Conservation (phyloP, 805 yeast genomes). For the Lipomyces anomalus region DNA sequence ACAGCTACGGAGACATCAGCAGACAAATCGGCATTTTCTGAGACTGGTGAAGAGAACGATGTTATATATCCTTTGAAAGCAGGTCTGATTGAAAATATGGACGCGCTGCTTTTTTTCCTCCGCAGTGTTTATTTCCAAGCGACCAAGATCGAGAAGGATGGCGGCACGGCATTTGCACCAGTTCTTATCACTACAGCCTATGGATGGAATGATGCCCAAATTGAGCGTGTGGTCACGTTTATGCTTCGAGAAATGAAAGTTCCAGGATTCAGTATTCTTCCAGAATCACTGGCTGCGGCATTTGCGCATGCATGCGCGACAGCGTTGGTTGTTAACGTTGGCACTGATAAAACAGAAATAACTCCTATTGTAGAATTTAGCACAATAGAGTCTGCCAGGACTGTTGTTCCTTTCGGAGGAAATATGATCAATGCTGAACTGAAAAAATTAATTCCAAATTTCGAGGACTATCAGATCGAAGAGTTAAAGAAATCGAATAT, state of each 20-base stretch:
- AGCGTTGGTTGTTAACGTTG: slow-evolving; percentile 74
- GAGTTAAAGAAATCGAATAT: slow-evolving; percentile 67
- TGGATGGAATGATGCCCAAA: slow-evolving; percentile 60
- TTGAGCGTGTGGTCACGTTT: slow-evolving; percentile 68
- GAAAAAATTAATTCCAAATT: slow-evolving; percentile 49
- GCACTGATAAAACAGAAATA: slow-evolving; percentile 67
- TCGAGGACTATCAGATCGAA: slow-evolving; percentile 57
- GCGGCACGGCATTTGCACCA: slow-evolving; percentile 45
- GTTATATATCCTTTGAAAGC: slow-evolving; percentile 58
- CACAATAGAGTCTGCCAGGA: slow-evolving; percentile 50
- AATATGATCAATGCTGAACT: slow-evolving; percentile 52
- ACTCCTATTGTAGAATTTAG: slow-evolving; percentile 75
- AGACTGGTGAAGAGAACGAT: slow-evolving; percentile 37
- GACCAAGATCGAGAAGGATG: background rate
- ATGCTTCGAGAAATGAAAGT: slow-evolving; percentile 68
- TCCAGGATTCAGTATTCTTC: slow-evolving; percentile 65
- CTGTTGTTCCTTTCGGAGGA: slow-evolving; percentile 56
- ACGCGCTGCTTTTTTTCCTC: slow-evolving; percentile 63
- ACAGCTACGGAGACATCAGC: slow-evolving; percentile 23
- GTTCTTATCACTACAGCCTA: slow-evolving; percentile 60
- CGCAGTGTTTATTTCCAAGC: background rate
- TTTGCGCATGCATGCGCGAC: slow-evolving; percentile 63
- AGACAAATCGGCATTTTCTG: slow-evolving; percentile 33
- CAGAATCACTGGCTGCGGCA: slow-evolving; percentile 60
- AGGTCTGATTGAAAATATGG: slow-evolving; percentile 61